Evolutionary conservation across 192 early-diverging fungal genomes (phyloP).

Genomic region (Gamsiella multidivaricata): DNA sequence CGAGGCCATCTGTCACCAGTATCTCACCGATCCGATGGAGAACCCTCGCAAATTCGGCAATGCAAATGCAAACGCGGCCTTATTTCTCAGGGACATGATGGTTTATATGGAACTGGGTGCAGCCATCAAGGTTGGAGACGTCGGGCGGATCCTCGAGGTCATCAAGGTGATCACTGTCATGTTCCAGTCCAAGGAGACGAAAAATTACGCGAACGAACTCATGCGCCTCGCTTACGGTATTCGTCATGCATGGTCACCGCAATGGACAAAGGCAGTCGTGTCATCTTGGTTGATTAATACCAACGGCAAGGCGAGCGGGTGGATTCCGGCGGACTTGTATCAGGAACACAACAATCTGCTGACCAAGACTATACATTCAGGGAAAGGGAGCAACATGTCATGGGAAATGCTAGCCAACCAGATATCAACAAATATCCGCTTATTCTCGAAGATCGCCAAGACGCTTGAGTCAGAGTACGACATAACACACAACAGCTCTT

Average conservation of each 20-base stretch:
- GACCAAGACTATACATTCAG: constrained; percentile 3
- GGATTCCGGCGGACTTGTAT: constrained; percentile 21
- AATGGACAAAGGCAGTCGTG: constrained; percentile 3
- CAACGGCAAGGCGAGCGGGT: not conserved
- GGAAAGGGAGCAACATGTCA: constrained; percentile 4
- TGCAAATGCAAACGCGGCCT: not conserved
- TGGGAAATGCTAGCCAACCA: not conserved
- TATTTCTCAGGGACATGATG: constrained; percentile 23
- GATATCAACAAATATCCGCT: constrained; percentile 3
- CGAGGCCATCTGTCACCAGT: no score
- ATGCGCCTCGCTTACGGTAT: constrained; percentile 15
- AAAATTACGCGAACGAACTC: constrained; percentile 25
- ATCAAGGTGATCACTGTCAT: constrained; percentile 18
- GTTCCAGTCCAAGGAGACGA: no score
- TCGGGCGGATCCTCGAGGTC: constrained; percentile 20
- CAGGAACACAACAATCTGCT: constrained; percentile 14
- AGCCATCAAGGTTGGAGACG: constrained; percentile 23
- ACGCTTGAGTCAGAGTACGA: not conserved
- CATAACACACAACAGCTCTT: not conserved
- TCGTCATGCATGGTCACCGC: not conserved
- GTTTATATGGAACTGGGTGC: constrained; percentile 16
- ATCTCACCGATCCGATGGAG: not conserved
- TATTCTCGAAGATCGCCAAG: not conserved
- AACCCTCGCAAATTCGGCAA: no score
- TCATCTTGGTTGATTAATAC: constrained; percentile 23